Evolutionary conservation across 352 stramenopile genomes (phyloP), one percentile per base, ranked within the genome.

Genomic region (Pythium phragmitis): DNA sequence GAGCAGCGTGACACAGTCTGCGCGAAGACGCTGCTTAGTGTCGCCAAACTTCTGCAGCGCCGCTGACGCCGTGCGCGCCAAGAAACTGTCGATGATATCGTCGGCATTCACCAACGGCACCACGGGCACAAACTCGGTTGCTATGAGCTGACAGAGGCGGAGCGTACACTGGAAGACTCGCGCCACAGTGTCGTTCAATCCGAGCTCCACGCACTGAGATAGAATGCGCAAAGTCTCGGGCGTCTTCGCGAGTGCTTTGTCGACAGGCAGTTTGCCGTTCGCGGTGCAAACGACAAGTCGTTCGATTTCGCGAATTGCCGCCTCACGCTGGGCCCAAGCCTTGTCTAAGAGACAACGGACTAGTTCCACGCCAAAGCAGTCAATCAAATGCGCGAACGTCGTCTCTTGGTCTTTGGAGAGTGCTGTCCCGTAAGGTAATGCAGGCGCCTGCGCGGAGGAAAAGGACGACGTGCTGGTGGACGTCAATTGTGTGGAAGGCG

Each of bases 291-390:
- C 56, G 0, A 94, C 79, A 30, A 83, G 73, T 6, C 82, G 83
- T 45, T 94, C 83, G 4, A 94, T 76, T 41, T 92, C 83, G 6
- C 85, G 83, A 26, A 94, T 69, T 2, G 83, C 85, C 7, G 82
- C 80, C 46, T 94, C 85, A 2, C 85, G 75, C 21, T 89, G 83
- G 17, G 85, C 78, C 85, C 85, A 94, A 2, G 77, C 80, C 21
- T 94, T 94, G 61, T 94, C 85, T 1, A 94, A 64, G 7, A 94
- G 57, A 65, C 85, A 94, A 1, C 85, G 81, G n/a, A 91, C 80
- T 0, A 94, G 63, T 9, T 80, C 70, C 58, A 92, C 85, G 6
- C 83, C 83, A 34, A 94, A 81, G 4, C 67, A 77, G 12, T 80
- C 48, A 11, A 94, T 83, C 39, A 92, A 72, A 14, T 60, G 60